Percentiles rank a stretch among this genome's conserved stretches.
These are phyloP conservation scores for Nicotiana tabacum DNA, from an alignment of 257 asterid species.

Conservation along the genomic window DNA sequence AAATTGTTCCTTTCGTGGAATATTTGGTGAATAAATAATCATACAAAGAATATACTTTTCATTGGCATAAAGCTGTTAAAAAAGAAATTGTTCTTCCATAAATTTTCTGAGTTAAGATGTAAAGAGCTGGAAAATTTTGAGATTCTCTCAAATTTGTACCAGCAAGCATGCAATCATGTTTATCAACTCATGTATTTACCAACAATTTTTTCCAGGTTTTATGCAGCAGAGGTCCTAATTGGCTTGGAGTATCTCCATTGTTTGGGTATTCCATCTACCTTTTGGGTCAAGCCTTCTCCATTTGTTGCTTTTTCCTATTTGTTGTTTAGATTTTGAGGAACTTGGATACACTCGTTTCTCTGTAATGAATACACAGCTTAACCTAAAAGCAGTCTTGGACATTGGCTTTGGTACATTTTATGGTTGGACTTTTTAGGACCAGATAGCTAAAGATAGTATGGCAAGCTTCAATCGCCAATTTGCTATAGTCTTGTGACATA, in stretches of 20 bases:
- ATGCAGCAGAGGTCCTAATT: conserved; percentile 89
- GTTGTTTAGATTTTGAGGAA: neutral
- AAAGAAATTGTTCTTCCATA: neutral
- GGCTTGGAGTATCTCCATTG: conserved; percentile 98
- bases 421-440: neutral
- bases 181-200: neutral
- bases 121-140: neutral
- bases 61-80: neutral
- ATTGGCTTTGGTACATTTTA: neutral
- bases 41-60: neutral
- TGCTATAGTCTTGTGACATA: neutral
- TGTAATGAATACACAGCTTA: neutral
- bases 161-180: neutral
- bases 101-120: neutral
- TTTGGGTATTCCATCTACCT: conserved; percentile 50
- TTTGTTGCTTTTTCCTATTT: neutral
- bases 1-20: neutral
- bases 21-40: neutral
- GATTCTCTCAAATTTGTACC: neutral
- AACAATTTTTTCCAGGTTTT: conserved; percentile 54
- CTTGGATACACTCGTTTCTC: neutral
- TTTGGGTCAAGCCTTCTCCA: neutral
- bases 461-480: neutral
- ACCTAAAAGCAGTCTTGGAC: neutral
- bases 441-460: neutral